Conservation (phyloP, 345 rosid species). For the Lagerstroemia speciosa region DNA sequence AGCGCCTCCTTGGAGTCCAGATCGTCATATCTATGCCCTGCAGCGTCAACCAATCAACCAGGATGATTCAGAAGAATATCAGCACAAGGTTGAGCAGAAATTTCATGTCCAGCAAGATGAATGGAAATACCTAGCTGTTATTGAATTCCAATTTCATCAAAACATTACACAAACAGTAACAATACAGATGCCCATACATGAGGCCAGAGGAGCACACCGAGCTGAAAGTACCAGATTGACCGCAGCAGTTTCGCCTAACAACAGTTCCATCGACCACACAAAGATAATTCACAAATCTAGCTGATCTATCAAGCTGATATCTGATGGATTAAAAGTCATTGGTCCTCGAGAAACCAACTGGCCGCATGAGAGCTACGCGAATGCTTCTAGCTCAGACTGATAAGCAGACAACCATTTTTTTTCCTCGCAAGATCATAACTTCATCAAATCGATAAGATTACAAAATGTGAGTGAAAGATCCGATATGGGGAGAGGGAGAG, state of each 20-base stretch:
- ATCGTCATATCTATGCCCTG: slow-evolving; percentile 19
- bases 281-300: neutral
- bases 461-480: neutral
- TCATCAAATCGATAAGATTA: neutral
- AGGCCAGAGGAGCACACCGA: too few relatives aligned
- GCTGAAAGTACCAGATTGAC: too few relatives aligned
- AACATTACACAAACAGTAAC: too few relatives aligned
- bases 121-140: neutral
- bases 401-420: neutral
- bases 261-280: too few relatives aligned
- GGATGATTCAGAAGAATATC: neutral
- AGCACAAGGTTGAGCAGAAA: neutral
- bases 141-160: neutral
- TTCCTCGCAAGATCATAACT: neutral
- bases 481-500: slow-evolving; percentile 3
- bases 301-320: neutral
- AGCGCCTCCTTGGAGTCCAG: too few relatives aligned
- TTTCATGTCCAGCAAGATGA: neutral
- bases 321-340: neutral
- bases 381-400: neutral
- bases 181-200: too few relatives aligned
- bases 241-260: too few relatives aligned
- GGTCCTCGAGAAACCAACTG: neutral
- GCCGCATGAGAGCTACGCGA: neutral
- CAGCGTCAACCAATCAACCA: neutral